Evolutionary conservation across 1,284 basidiomycete genomes (phyloP), one percentile per base, ranked within the genome.

Genomic region (Austroboletus niveus): DNA sequence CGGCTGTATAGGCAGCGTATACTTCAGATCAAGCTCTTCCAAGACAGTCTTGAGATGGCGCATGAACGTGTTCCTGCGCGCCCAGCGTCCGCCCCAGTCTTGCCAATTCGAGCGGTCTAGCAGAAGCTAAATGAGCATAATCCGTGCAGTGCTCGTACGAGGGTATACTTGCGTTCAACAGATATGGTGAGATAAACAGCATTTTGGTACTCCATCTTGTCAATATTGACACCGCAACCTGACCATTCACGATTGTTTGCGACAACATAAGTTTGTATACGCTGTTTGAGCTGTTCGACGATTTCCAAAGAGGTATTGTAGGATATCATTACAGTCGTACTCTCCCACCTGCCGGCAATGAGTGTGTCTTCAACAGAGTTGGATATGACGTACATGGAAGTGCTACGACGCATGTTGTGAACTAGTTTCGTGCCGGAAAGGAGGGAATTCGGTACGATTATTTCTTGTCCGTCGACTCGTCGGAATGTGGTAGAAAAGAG

Each of bases 61-160:
- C 85, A 90, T 89, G 66, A 89, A 87, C 29, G 69, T 73, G 11
- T 79, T 89, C 55, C 86, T 81, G 42, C 86, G 80, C 10, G 71
- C 73, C 86, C 85, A 92, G 51, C 89, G 77, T 12, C 81, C 87
- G 48, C 87, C 88, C 89, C 90, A 92, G 59, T 92, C 88, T 66
- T 92, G 90, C 89, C 89, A 92, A 65, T 91, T 91, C 38, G 84
- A 77, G 51, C 85, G 82, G 68, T 89, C 85, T 86, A 54, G 41
- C 57, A 42, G 14, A 22, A 27, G 15, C 24, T 32, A 43, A 12
- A 51, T 66, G n/a, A 71, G 53, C 27, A 34, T 30, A 17, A n/a
- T 7, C 7, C 7, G 1, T 5, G n/a, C 48, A 29, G 22, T 47
- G 49, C 51, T 14, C 20, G 41, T 10, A 41, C 9, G 35, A 36